Base-by-base conservation (phyloP, 345 rosid species). In the Eucalyptus pauciflora region DNA sequence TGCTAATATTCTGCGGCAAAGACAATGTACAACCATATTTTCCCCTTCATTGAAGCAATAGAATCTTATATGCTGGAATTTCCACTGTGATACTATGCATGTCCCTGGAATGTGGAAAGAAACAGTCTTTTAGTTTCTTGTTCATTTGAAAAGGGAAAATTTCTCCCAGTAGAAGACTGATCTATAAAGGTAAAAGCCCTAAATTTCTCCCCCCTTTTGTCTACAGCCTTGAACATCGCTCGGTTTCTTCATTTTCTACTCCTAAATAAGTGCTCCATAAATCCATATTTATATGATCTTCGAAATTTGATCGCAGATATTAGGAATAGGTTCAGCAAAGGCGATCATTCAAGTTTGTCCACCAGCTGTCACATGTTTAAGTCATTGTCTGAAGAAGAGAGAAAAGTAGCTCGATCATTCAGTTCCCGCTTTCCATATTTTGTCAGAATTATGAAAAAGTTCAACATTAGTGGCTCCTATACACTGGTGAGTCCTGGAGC, bases 401-500 rank as follows among this genome's bases (percentile, higher is more conserved):
- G 91, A 88, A 94, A 89, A 89, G 93, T 94, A 89, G 95, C 96
- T 41, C 89, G 91, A 88, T 93, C 95, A 54, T 95, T 95, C 76
- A 93, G 85, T 46, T 95, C 95, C 4, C 60, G 91, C 54, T 93
- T 89, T 89, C 97, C 97, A 45, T 94, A 92, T 89, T 94, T 95
- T 41, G 96, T 94, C 89, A 92, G 97, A 89, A 91, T 91, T 86
- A 95, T 95, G 96, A 95, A 93, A 90, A 93, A 90, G 91, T 94
- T 95, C 92, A 95, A 95, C 71, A 64, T 94, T 87, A 88, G 95
- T 86, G 97, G 97, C 50, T 94, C 97, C 64, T 93, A 93, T 87
- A 94, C 96, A 49, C 93, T 94, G 94, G 97, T 94, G 90, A 91
- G 95, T 87, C 51, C 48, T 76, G 85, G 29, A 76, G 85, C 48